Evolutionary conservation across 1,139 yeast genomes (phyloP).

Genomic region (Blastobotrys illinoisensis): DNA sequence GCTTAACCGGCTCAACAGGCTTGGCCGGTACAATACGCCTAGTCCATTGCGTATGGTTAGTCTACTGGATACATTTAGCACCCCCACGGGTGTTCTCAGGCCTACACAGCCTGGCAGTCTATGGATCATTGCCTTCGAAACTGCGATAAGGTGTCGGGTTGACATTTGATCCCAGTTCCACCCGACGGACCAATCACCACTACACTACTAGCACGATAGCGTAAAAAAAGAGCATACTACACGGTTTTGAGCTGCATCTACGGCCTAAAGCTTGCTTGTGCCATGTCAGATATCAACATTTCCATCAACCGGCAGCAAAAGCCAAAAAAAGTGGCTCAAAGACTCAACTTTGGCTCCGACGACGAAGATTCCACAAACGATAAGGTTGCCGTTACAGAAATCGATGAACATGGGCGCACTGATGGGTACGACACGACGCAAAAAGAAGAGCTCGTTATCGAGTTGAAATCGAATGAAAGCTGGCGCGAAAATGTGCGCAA

Average conservation of each 20-base stretch:
- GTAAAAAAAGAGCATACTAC: background rate
- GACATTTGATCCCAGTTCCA: background rate
- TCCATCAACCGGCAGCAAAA: background rate
- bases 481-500: conserved; percentile 25
- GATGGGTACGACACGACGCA: background rate
- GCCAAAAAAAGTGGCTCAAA: background rate
- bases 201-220: background rate
- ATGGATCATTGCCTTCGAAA: background rate
- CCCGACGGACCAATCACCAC: background rate
- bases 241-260: background rate
- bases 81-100: background rate
- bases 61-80: background rate
- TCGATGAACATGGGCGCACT: background rate
- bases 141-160: background rate
- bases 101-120: background rate
- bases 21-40: too few relatives aligned
- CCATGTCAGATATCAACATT: background rate
- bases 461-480: conserved; percentile 28
- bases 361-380: background rate
- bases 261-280: background rate
- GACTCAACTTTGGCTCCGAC: background rate
- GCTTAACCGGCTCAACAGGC: background rate
- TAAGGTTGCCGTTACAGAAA: background rate
- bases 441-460: conserved; percentile 20
- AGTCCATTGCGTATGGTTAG: background rate